A percentile compares a stretch with the other conserved stretches of the same genome.
Evolutionary conservation across 2,329 filamentous ascomycete species (phyloP).

Genomic region (Sarocladium oryzae): DNA sequence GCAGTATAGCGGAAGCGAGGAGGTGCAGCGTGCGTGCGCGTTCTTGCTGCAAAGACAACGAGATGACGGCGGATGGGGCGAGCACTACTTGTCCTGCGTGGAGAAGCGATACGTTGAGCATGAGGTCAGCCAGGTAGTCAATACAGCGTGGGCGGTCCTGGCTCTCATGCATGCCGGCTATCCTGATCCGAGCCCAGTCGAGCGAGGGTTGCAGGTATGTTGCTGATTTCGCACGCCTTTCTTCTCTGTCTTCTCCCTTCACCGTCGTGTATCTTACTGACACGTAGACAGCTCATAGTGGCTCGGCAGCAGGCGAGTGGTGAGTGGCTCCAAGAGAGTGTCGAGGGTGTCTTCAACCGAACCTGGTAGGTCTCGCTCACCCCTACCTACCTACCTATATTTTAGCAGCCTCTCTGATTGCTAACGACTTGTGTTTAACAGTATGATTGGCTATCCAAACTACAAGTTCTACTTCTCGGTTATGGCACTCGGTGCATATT

Average conservation of each 20-base stretch:
- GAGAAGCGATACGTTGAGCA: not conserved
- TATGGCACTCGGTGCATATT: conserved; percentile 1
- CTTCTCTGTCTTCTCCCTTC: not conserved
- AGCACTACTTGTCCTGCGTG: not conserved
- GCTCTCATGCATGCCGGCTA: conserved; percentile 6
- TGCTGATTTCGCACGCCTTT: not conserved
- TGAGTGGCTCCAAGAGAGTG: conserved; percentile 5
- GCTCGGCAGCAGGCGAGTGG: conserved; percentile 5
- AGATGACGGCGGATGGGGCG: conserved; percentile 19
- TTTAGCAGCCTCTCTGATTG: not conserved
- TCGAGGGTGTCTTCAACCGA: conserved; percentile 8
- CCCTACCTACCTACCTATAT: not conserved
- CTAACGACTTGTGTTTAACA: not conserved
- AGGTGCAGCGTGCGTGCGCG: conserved; percentile 64
- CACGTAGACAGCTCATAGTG: not conserved
- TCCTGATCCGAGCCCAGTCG: not conserved
- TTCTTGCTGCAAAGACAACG: conserved; percentile 59
- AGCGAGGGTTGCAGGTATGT: not conserved
- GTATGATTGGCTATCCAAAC: conserved; percentile 7
- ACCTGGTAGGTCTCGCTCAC: not conserved
- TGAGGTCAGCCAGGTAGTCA: not conserved
- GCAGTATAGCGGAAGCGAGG: conserved; percentile 61
- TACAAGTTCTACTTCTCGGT: conserved; percentile 10
- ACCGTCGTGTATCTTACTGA: not conserved
- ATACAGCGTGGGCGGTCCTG: conserved; percentile 6